Base-by-base conservation (phyloP, 768 basidiomycete genomes). In the Asterophora lycoperdoides region DNA sequence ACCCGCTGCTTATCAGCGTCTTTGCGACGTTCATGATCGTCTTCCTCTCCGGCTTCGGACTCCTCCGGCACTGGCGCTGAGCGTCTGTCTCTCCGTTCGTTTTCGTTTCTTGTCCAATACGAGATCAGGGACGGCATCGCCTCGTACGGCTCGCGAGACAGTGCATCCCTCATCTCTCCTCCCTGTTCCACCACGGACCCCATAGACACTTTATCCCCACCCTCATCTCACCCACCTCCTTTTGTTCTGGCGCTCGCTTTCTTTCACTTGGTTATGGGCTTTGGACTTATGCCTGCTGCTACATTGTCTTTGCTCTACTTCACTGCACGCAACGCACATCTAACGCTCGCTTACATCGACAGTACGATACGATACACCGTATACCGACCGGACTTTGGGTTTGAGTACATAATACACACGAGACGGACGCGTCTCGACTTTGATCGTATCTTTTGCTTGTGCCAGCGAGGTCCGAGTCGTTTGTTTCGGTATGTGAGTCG, bases 21-120 rank as follows among this genome's bases (percentile, higher is more conserved):
- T 33, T 79, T 11, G 72, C 79, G 38, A 79, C 81, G 2, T 64
- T 86, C 46, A 64, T 85, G 54, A 70, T 88, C 60, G 74, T 84
- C 65, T 71, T 86, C 60, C 66, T 84, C 20, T 84, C 83, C n/a
- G 85, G 85, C 23, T 77, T 79, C 58, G 70, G 77, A 4, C 63
- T 85, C 39, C 64, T 86, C 28, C 71, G 82, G 43, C 56, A 58
- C 30, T 41, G 49, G 43, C 54, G 47, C 10, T 55, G 48, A 51
- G 10, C 36, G 13, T 36, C 35, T 5, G 35, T 10, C 29, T 29
- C 30, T 32, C 4, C 2, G 30, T 8, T 10, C 30, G 30, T 10
- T 3, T 9, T 13, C 30, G 9, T 32, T 32, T 23, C 23, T 23
- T 23, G 3, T 23, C 23, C 23, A 6, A 23, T n/a, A n/a, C n/a